phyloP scores from a whole-genome alignment of 2,329 filamentous ascomycete species.

The Lasiodiplodia sp. region DNA sequence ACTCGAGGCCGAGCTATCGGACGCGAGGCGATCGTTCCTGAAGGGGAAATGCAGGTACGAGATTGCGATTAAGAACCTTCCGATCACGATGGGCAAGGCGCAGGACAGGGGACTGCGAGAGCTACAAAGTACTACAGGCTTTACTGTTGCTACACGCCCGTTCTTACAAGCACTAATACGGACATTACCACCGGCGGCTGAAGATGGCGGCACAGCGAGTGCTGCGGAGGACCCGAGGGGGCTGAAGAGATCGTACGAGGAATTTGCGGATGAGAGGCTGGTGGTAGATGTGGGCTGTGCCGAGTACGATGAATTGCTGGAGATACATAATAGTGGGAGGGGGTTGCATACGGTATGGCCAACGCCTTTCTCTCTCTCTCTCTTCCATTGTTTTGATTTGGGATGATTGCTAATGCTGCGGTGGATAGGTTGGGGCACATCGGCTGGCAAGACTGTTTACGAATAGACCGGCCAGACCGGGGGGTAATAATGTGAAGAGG shows the following conservation, averaged over 20 bases:
- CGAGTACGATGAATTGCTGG: background rate
- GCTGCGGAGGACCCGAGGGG: background rate
- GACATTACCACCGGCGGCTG: too few relatives aligned
- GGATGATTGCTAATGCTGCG: too few relatives aligned
- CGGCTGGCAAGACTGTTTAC: background rate
- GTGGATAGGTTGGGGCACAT: background rate
- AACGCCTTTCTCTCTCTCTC: background rate
- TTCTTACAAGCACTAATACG: too few relatives aligned
- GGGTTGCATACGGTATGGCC: background rate
- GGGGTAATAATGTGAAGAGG: background rate
- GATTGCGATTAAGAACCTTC: too few relatives aligned
- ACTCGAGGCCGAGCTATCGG: too few relatives aligned
- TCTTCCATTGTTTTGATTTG: too few relatives aligned
- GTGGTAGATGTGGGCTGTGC: background rate
- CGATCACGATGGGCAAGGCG: too few relatives aligned
- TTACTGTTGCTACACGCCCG: too few relatives aligned
- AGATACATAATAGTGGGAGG: background rate
- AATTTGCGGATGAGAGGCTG: background rate
- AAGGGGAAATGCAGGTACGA: too few relatives aligned
- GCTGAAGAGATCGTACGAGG: background rate
- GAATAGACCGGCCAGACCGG: background rate
- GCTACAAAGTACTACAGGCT: too few relatives aligned
- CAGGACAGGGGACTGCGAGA: too few relatives aligned
- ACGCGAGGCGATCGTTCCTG: background rate
- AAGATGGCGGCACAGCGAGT: too few relatives aligned